phyloP scores from a whole-genome alignment of 2,329 filamentous ascomycete genomes.

The Talaromyces sp. region DNA sequence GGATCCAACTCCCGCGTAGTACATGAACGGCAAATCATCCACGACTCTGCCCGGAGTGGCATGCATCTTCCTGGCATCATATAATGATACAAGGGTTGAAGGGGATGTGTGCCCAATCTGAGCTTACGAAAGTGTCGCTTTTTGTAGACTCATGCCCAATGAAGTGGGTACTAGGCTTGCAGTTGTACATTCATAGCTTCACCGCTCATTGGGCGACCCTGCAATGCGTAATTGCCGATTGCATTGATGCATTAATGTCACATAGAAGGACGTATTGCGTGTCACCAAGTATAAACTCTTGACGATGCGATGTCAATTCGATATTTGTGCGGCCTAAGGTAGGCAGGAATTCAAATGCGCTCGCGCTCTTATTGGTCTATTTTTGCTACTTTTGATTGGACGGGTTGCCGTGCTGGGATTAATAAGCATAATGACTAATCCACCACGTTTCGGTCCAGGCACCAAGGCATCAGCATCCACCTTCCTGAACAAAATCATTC shows the following conservation, averaged over 20 bases:
- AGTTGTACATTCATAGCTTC: neutral
- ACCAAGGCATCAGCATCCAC: neutral
- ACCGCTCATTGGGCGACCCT: constrained; percentile 4
- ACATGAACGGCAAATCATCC: neutral
- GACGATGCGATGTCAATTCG: neutral
- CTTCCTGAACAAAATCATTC: neutral
- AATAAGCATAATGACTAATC: constrained; percentile 2
- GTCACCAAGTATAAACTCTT: neutral
- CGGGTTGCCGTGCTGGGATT: neutral
- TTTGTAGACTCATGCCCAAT: constrained; percentile 9
- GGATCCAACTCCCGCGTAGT: neutral
- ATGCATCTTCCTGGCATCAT: neutral
- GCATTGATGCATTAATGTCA: neutral
- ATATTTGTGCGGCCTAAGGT: neutral
- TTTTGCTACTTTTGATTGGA: neutral
- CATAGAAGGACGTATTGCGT: neutral
- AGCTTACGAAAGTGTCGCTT: neutral
- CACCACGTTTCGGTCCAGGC: neutral
- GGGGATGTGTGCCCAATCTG: constrained; percentile 10
- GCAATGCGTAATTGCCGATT: neutral
- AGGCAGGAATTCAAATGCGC: neutral
- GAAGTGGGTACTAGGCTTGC: neutral
- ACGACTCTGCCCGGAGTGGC: neutral
- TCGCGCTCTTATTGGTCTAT: neutral
- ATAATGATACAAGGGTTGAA: neutral